Evolutionary conservation across 345 rosid species (phyloP).

Genomic region (Passiflora organensis): DNA sequence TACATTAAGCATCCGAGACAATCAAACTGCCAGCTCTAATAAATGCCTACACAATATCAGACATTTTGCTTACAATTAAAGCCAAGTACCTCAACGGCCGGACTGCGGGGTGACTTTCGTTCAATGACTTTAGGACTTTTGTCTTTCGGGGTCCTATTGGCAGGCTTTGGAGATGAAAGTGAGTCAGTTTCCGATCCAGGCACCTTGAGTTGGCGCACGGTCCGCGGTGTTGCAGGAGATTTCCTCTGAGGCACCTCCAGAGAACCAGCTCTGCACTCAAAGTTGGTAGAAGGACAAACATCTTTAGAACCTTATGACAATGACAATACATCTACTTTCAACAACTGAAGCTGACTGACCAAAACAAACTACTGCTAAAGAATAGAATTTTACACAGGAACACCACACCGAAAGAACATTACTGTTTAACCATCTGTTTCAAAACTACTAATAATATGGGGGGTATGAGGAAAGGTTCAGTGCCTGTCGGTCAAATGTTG

Average conservation of each 20-base stretch:
- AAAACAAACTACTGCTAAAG: no score
- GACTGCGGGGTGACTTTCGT: constrained; percentile 63
- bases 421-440: not conserved
- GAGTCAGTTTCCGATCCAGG: constrained; percentile 42
- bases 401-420: not conserved
- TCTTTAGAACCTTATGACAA: not conserved
- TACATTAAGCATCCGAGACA: not conserved
- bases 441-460: not conserved
- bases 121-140: constrained; percentile 69
- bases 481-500: not conserved
- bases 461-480: not conserved
- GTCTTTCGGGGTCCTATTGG: constrained; percentile 54
- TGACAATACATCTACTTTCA: not conserved
- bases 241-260: constrained; percentile 65
- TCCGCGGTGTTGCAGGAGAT: constrained; percentile 59
- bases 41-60: not conserved
- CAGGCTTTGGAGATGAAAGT: constrained; percentile 48
- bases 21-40: not conserved
- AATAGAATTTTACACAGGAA: not conserved
- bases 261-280: constrained; percentile 43
- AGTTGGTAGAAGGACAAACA: constrained; percentile 11
- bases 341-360: constrained; percentile 2
- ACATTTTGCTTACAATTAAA: constrained; percentile 4
- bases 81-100: constrained; percentile 61
- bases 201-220: constrained; percentile 61